phyloP scores from a whole-genome alignment of 202 grass and related monocot genomes.

The Carex sylvatica region DNA sequence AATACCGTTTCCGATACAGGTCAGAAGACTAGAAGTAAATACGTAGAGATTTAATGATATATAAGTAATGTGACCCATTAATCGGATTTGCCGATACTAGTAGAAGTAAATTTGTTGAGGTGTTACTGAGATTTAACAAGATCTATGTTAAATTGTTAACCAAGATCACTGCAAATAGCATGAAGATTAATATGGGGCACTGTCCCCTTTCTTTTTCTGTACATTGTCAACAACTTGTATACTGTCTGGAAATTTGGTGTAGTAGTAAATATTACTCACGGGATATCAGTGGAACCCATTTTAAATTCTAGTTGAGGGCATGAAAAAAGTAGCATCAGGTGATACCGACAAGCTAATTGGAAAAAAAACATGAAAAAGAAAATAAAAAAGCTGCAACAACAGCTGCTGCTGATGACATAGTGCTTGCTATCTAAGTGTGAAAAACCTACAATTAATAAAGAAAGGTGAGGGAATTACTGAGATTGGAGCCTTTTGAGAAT shows the following conservation, averaged over 20 bases:
- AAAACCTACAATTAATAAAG: not conserved
- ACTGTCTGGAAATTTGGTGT: not conserved
- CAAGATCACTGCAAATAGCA: not conserved
- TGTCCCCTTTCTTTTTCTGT: not conserved
- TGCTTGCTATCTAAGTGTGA: not conserved
- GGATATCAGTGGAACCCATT: not conserved
- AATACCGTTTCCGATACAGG: no score
- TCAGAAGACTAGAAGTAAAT: no score
- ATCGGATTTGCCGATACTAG: no score
- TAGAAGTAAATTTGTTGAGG: not conserved
- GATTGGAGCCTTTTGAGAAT: conserved; percentile 53
- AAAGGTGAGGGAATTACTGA: not conserved
- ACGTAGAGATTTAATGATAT: no score
- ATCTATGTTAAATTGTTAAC: not conserved
- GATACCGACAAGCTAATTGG: not conserved
- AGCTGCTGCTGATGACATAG: not conserved
- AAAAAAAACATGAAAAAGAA: not conserved
- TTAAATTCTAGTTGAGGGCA: not conserved
- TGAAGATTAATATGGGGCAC: no score
- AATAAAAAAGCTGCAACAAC: not conserved
- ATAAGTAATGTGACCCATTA: no score
- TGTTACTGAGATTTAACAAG: not conserved
- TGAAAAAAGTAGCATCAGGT: not conserved
- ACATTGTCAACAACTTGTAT: not conserved
- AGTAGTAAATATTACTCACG: no score